Conservation (phyloP, 2,329 filamentous ascomycete genomes). For the Colletotrichum sp. region DNA sequence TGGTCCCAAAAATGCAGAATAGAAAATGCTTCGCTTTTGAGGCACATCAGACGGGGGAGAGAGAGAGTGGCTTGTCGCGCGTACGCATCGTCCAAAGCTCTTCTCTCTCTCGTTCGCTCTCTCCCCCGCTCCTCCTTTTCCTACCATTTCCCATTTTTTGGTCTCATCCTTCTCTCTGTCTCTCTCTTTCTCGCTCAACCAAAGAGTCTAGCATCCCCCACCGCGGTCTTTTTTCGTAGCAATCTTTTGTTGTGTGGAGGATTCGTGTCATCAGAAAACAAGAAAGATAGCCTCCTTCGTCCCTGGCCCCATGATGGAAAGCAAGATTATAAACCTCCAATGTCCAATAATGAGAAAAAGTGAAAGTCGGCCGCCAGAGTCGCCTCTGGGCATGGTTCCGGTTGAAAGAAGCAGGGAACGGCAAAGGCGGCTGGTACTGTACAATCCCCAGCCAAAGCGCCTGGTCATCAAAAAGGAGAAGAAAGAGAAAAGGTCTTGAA, state of each 20-base stretch:
- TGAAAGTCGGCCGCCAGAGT: slow-evolving; percentile 14
- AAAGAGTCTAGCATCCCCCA: slow-evolving; percentile 14
- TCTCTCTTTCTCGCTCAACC: not conserved
- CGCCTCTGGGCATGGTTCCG: slow-evolving; percentile 8
- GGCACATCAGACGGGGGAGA: not conserved
- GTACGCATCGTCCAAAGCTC: not conserved
- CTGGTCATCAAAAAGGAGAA: not conserved
- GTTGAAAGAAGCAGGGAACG: not conserved
- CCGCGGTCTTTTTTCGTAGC: slow-evolving; percentile 8
- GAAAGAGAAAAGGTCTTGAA: not conserved
- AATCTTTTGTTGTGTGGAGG: slow-evolving; percentile 7
- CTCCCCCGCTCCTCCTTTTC: not conserved
- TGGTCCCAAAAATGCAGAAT: not conserved
- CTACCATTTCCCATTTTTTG: not conserved
- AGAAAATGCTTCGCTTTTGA: slow-evolving; percentile 7
- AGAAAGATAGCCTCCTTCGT: not conserved
- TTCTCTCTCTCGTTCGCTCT: not conserved
- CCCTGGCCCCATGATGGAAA: not conserved
- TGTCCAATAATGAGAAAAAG: not conserved
- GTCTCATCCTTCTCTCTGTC: not conserved
- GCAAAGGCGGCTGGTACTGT: slow-evolving; percentile 14
- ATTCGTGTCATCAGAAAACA: not conserved
- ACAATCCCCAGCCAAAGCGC: slow-evolving; percentile 17
- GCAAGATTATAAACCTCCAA: not conserved
- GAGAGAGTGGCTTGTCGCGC: not conserved